These are phyloP conservation scores for Rhizophagus prolifer DNA, from an alignment of 192 early-diverging fungal species.

Conservation along the genomic window DNA sequence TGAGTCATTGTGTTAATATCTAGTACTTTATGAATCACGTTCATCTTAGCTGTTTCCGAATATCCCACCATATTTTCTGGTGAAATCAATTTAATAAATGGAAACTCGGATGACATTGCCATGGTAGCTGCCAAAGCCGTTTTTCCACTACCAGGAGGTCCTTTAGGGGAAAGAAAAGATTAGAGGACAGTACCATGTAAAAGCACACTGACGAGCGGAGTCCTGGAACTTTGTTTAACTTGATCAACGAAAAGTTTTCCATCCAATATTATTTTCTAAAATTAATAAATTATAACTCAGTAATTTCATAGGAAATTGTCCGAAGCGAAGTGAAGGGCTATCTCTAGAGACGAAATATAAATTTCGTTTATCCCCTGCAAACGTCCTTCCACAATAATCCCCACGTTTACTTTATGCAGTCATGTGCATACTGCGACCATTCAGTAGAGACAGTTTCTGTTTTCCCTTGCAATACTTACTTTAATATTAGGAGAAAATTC, in stretches of 20 bases:
- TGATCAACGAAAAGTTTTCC: slow-evolving; percentile 65
- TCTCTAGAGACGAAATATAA: no score
- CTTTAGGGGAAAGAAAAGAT: slow-evolving; percentile 1
- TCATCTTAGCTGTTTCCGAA: slow-evolving; percentile 79
- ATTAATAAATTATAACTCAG: slow-evolving; percentile 23
- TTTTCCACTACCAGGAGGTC: slow-evolving; percentile 84
- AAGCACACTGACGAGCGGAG: slow-evolving; percentile 89
- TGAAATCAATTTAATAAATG: slow-evolving; percentile 96
- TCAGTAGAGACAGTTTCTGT: no score
- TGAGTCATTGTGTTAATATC: slow-evolving; percentile 66
- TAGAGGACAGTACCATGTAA: slow-evolving; percentile 62
- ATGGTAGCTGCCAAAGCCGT: slow-evolving; percentile 95
- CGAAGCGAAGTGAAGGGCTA: no score
- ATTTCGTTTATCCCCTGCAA: no score
- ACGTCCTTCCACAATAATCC: no score
- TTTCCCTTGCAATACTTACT: slow-evolving; percentile 26
- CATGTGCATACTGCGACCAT: no score
- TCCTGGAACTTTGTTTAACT: slow-evolving; percentile 76
- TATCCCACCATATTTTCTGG: slow-evolving; percentile 96
- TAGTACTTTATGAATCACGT: slow-evolving; percentile 76
- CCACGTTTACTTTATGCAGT: no score
- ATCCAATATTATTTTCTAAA: slow-evolving; percentile 59
- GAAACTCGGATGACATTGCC: slow-evolving; percentile 86
- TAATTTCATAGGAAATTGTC: no score
- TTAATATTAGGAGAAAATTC: slow-evolving; percentile 57